Conservation (phyloP, 2,329 filamentous ascomycete genomes). For the Fusarium poae region DNA sequence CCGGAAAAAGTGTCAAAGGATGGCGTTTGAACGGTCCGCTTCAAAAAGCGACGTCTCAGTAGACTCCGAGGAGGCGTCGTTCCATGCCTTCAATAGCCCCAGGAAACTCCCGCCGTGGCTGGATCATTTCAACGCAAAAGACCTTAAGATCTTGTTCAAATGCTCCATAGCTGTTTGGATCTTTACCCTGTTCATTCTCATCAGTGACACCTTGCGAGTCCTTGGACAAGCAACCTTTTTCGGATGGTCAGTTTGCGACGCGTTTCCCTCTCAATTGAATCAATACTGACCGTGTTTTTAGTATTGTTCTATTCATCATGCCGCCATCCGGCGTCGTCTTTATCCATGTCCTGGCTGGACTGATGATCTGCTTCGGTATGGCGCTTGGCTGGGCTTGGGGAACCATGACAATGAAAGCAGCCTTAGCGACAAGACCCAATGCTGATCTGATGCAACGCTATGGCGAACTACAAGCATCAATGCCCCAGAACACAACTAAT, state of each 20-base stretch:
- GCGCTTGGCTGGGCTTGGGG: conserved; percentile 39
- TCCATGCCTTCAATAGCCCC: conserved; percentile 13
- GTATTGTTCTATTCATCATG: conserved; percentile 40
- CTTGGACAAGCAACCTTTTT: conserved; percentile 33
- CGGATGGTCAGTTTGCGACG: conserved; percentile 12
- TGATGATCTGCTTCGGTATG: conserved; percentile 33
- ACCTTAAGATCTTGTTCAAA: conserved; percentile 43
- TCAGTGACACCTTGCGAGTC: conserved; percentile 32
- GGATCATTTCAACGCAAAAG: conserved; percentile 42
- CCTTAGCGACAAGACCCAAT: conserved; percentile 33
- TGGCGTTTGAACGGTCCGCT: conserved; percentile 3
- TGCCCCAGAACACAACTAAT: conserved; percentile 38
- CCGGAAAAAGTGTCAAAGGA: neutral
- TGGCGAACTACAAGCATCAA: conserved; percentile 19
- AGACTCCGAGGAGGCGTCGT: conserved; percentile 13
- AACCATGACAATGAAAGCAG: conserved; percentile 38
- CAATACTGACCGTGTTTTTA: conserved; percentile 3
- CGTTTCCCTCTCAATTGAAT: accelerated
- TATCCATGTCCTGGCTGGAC: conserved; percentile 35
- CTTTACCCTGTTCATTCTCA: conserved; percentile 39
- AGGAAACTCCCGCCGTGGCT: conserved; percentile 35
- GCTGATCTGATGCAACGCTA: conserved; percentile 31
- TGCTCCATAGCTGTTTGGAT: conserved; percentile 42
- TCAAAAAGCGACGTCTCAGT: conserved; percentile 1
- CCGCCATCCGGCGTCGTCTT: conserved; percentile 43